Evolutionary conservation across 768 basidiomycete species (phyloP).

Genomic region (Suillus paluster): DNA sequence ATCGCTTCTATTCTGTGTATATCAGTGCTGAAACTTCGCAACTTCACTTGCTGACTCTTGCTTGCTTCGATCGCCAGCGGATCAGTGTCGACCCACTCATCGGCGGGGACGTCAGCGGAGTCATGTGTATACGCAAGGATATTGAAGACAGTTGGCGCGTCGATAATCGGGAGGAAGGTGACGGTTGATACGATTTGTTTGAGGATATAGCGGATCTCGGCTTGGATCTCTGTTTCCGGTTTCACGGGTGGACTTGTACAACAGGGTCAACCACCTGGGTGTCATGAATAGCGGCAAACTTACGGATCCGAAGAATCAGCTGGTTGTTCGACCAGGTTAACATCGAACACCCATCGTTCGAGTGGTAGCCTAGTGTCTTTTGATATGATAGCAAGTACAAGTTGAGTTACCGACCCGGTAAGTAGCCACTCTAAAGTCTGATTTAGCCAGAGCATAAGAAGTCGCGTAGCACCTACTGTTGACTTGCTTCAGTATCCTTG

Average conservation of each 20-base stretch:
- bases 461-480: conserved; percentile 63
- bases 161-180: conserved; percentile 94
- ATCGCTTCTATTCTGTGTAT: conserved; percentile 97
- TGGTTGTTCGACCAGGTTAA: conserved; percentile 78
- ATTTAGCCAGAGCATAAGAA: not conserved
- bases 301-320: conserved; percentile 55
- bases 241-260: conserved; percentile 55
- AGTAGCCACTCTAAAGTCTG: conserved; percentile 83
- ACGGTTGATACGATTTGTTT: conserved; percentile 98
- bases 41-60: conserved; percentile 92
- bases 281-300: conserved; percentile 28
- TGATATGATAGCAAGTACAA: conserved; percentile 94
- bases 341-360: conserved; percentile 98
- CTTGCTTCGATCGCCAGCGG: conserved; percentile 90
- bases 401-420: conserved; percentile 88
- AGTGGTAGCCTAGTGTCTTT: conserved; percentile 91
- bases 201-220: conserved; percentile 95
- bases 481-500: conserved; percentile 90
- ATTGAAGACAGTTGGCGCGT: conserved; percentile 96
- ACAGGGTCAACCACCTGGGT: conserved; percentile 3
- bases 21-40: conserved; percentile 96
- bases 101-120: conserved; percentile 88
- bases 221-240: conserved; percentile 89
- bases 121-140: conserved; percentile 95
- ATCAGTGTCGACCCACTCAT: conserved; percentile 97